Percentiles rank a stretch among this genome's conserved stretches.
Conservation (phyloP, 257 asterid genomes). For the Echium plantagineum region DNA sequence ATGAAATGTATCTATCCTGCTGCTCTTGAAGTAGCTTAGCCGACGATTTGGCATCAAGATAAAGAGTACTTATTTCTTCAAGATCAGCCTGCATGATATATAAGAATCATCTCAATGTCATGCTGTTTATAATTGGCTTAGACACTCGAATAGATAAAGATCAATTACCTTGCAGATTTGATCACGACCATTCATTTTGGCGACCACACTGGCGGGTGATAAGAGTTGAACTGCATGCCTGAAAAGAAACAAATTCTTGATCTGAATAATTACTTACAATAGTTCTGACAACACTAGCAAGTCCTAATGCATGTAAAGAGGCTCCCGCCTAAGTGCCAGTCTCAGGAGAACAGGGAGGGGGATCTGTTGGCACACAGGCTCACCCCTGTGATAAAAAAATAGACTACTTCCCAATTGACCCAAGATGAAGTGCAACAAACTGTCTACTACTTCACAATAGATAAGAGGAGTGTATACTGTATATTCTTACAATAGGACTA, state of each 20-base stretch:
- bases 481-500: no score
- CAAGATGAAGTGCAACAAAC: no score
- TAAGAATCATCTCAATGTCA: background rate
- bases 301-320: no score
- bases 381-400: no score
- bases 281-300: background rate
- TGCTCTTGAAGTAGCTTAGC: slow-evolving; percentile 89
- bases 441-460: no score
- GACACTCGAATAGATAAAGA: background rate
- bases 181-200: slow-evolving; percentile 82
- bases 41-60: slow-evolving; percentile 79
- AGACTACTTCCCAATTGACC: no score
- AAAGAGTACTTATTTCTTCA: slow-evolving; percentile 69
- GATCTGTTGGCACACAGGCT: no score
- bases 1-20: slow-evolving; percentile 85
- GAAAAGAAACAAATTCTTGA: slow-evolving; percentile 4
- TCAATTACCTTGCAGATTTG: slow-evolving; percentile 70
- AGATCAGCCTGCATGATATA: slow-evolving; percentile 59
- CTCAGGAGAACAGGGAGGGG: no score
- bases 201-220: slow-evolving; percentile 80
- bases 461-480: no score
- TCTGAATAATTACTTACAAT: background rate
- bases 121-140: background rate
- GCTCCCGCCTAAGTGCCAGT: no score
- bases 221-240: slow-evolving; percentile 87